Percentiles rank a stretch among this genome's conserved stretches.
These are phyloP conservation scores for Aspergillus sp. DNA, from an alignment of 2,329 filamentous ascomycete genomes.

Conservation along the genomic window DNA sequence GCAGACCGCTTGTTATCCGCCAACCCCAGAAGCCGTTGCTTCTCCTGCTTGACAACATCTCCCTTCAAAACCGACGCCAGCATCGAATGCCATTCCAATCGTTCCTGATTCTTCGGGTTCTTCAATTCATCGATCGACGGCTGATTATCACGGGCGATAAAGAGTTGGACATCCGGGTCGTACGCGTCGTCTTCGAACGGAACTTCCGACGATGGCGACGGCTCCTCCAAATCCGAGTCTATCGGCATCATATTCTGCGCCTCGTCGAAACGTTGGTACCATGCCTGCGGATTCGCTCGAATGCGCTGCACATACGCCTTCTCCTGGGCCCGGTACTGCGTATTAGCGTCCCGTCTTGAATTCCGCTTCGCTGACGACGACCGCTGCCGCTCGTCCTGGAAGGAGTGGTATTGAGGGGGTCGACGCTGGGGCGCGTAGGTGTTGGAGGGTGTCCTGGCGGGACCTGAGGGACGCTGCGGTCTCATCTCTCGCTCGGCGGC, in stretches of 20 bases:
- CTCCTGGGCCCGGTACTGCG: conserved; percentile 76
- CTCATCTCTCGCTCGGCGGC: conserved; percentile 34
- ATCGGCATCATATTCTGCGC: conserved; percentile 63
- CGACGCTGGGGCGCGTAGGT: conserved; percentile 64
- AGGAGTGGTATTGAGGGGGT: conserved; percentile 44
- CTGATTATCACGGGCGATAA: conserved; percentile 82
- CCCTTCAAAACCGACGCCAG: conserved; percentile 89
- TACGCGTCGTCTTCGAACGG: conserved; percentile 77
- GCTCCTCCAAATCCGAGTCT: conserved; percentile 83
- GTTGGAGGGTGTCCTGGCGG: conserved; percentile 67
- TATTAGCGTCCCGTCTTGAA: conserved; percentile 58
- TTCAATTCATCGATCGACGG: conserved; percentile 84
- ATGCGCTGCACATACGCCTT: conserved; percentile 91
- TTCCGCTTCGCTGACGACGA: conserved; percentile 51
- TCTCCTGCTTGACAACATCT: conserved; percentile 96
- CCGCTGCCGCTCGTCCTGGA: conserved; percentile 46
- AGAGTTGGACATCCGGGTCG: conserved; percentile 87
- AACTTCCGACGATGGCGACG: conserved; percentile 77
- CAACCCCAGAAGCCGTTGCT: conserved; percentile 84
- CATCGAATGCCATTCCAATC: conserved; percentile 98
- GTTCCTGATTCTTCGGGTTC: conserved; percentile 79
- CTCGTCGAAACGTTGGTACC: conserved; percentile 56
- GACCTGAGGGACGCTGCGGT: conserved; percentile 60
- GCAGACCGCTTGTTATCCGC: conserved; percentile 67
- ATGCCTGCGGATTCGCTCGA: conserved; percentile 71